Evolutionary conservation across 2,329 filamentous ascomycete species (phyloP).

Genomic region (Epichloe sp.): DNA sequence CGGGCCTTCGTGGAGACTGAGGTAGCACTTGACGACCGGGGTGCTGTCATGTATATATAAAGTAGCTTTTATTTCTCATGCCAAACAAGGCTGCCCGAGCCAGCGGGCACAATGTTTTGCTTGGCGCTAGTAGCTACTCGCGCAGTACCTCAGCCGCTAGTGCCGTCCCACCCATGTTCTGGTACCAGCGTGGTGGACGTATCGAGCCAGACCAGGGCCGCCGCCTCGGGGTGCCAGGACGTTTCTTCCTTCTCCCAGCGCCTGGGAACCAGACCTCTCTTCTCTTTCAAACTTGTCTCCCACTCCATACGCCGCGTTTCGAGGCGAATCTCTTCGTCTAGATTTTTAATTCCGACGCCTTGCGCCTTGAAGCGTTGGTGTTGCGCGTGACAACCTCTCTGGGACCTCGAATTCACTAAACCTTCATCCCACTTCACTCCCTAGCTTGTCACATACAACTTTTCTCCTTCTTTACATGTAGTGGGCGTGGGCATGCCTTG

Average conservation of each 20-base stretch:
- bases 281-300: slow-evolving; percentile 22
- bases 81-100: neutral
- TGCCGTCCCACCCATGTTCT: slow-evolving; percentile 24
- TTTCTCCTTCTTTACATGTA: slow-evolving; percentile 7
- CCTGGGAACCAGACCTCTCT: slow-evolving; percentile 20
- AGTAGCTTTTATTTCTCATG: slow-evolving; percentile 12
- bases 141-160: slow-evolving; percentile 15
- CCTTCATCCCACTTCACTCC: neutral
- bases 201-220: slow-evolving; percentile 23
- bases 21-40: slow-evolving; percentile 20
- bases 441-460: slow-evolving; percentile 1
- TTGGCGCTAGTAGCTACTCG: slow-evolving; percentile 15
- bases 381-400: neutral
- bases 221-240: slow-evolving; percentile 24
- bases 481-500: slow-evolving; percentile 15
- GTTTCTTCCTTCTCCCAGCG: slow-evolving; percentile 25
- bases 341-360: slow-evolving; percentile 8
- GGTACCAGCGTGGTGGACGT: slow-evolving; percentile 20
- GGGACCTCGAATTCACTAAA: neutral
- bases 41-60: slow-evolving; percentile 20
- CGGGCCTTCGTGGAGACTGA: slow-evolving; percentile 23
- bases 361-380: neutral
- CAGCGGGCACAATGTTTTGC: neutral
- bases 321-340: slow-evolving; percentile 14
- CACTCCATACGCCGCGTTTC: slow-evolving; percentile 16